Evolutionary conservation across 345 rosid species (phyloP).

Genomic region (Lepidium aucheri): DNA sequence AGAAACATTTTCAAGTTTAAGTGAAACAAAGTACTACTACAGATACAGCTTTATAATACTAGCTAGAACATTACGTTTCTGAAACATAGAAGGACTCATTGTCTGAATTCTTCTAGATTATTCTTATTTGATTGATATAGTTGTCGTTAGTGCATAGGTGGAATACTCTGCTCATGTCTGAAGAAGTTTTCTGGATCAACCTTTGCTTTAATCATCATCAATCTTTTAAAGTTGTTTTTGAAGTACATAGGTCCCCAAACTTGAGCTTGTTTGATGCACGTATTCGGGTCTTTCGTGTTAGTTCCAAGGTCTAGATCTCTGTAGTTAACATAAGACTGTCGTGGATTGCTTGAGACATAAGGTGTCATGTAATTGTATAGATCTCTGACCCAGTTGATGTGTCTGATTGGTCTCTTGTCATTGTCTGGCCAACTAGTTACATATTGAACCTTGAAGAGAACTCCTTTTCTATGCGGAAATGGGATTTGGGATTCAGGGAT

Average conservation of each 20-base stretch:
- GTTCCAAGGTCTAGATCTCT: constrained; percentile 52
- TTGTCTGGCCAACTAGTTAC: constrained; percentile 28
- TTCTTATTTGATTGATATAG: neutral
- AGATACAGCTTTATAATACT: neutral
- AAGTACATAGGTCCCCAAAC: constrained; percentile 37
- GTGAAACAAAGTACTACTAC: neutral
- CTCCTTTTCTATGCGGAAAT: constrained; percentile 49
- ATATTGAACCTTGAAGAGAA: constrained; percentile 41
- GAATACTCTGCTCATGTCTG: constrained; percentile 30
- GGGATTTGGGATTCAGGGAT: constrained; percentile 39
- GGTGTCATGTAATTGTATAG: constrained; percentile 43
- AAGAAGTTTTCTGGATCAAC: constrained; percentile 36
- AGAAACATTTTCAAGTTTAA: neutral
- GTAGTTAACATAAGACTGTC: constrained; percentile 50
- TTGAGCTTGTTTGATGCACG: constrained; percentile 27
- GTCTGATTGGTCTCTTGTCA: neutral
- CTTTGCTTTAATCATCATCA: constrained; percentile 24
- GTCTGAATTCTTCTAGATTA: neutral
- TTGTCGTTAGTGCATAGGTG: neutral
- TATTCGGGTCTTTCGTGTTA: constrained; percentile 19
- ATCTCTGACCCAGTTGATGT: constrained; percentile 36
- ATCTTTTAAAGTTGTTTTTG: constrained; percentile 27
- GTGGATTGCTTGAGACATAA: constrained; percentile 39
- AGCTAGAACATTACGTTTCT: neutral
- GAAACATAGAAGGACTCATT: neutral